Evolutionary conservation across 2,329 filamentous ascomycete genomes (phyloP).

Genomic region (Stemphylium beticola): DNA sequence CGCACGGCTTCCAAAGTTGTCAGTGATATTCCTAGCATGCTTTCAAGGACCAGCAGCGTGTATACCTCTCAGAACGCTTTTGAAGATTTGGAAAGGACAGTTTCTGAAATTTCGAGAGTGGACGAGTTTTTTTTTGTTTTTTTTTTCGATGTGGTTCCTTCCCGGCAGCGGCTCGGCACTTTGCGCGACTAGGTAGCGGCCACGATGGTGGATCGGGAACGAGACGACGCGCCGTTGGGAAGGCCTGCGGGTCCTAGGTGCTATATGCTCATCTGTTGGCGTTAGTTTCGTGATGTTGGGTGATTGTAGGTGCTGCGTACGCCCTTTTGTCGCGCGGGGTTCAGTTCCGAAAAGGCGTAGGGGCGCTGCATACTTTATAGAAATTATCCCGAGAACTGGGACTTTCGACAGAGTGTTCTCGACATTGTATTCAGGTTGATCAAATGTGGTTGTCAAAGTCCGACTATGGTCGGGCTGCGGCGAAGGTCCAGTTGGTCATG

Average conservation of each 20-base stretch:
- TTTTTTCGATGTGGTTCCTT: constrained; percentile 18
- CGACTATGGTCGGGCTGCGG: too few species aligned
- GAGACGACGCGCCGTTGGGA: neutral
- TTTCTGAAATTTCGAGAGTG: too few species aligned
- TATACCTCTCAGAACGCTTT: constrained; percentile 9
- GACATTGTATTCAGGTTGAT: too few species aligned
- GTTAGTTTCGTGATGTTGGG: neutral
- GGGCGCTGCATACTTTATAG: neutral
- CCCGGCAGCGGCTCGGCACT: constrained; percentile 26
- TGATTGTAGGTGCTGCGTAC: neutral
- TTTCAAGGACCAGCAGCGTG: neutral
- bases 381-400: too few species aligned
- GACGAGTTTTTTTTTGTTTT: constrained; percentile 3
- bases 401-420: too few species aligned
- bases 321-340: neutral
- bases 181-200: constrained; percentile 19
- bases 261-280: neutral
- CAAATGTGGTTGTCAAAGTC: too few species aligned
- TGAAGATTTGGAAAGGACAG: too few species aligned
- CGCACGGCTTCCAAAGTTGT: constrained; percentile 12
- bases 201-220: constrained; percentile 9
- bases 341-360: neutral
- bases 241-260: neutral
- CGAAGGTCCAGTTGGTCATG: too few species aligned
- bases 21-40: constrained; percentile 13